Evolutionary conservation across 352 stramenopile species (phyloP), one percentile per base, ranked within the genome.

Genomic region (Phytophthora podocarpi): DNA sequence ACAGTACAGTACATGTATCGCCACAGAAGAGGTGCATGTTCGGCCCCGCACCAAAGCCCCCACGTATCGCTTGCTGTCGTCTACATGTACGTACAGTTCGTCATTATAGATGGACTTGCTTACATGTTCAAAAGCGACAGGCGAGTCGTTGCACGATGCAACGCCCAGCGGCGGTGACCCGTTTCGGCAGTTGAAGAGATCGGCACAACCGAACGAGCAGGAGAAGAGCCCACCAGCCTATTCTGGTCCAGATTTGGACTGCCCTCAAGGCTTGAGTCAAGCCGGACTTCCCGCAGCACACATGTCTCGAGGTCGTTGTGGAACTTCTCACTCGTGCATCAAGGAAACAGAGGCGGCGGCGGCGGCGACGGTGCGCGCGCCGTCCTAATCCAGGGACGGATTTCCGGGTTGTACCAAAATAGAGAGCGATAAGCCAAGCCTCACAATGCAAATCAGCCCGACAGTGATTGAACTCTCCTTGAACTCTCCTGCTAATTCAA

Each of bases 131-230:
- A n/a, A n/a, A n/a, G n/a, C n/a, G n/a, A n/a, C n/a, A n/a, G n/a
- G n/a, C n/a, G n/a, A n/a, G n/a, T n/a, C n/a, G n/a, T n/a, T n/a
- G n/a, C n/a, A n/a, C n/a, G n/a, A n/a, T n/a, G n/a, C n/a, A n/a
- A n/a, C n/a, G n/a, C 45, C 15, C 23, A 45, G 42, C 26, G n/a
- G 21, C 40, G 47, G 26, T 36, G 36, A 39, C 16, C 31, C 36
- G 45, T 70, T 56, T 56, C 55, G 45, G 27, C 65, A 75, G 55
- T 60, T 72, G 35, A 71, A 71, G 23, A 51, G 47, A 32, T 18
- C 57, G 31, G 36, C 64, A 60, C 67, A 53, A 46, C 50, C 42
- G 28, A 58, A 68, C 37, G 67, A 71, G 24, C 45, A 57, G 24
- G 41, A 68, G 50, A 64, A 65, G 30, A 65, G 27, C 10, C 47